Evolutionary conservation across 768 basidiomycete species (phyloP).

Genomic region (Asterophora lycoperdoides): DNA sequence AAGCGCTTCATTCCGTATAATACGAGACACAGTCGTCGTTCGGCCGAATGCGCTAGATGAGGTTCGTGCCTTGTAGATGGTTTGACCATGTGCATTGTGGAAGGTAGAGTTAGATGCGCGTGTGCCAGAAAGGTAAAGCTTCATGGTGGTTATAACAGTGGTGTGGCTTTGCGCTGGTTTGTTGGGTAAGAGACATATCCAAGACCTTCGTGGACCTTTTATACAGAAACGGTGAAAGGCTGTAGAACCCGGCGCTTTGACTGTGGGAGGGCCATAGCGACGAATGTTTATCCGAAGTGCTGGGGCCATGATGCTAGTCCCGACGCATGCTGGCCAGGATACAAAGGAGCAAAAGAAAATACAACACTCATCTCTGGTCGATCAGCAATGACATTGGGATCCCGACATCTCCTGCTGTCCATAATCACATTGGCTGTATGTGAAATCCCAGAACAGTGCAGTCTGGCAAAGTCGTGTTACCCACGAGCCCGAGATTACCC

Average conservation of each 20-base stretch:
- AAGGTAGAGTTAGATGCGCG: constrained; percentile 20
- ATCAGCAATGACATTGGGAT: background rate
- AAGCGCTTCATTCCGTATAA: constrained; percentile 6
- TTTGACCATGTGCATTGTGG: constrained; percentile 19
- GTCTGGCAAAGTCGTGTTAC: background rate
- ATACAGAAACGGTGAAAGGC: background rate
- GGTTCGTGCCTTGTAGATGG: constrained; percentile 20
- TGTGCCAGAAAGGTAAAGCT: constrained; percentile 19
- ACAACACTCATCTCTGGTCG: background rate
- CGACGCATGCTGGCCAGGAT: background rate
- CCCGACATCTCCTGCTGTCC: background rate
- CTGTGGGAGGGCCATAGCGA: background rate
- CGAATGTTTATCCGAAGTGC: background rate
- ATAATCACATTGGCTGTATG: background rate
- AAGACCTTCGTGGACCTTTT: background rate
- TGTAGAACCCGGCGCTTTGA: background rate
- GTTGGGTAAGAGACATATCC: background rate
- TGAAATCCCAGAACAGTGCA: background rate
- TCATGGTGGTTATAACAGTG: constrained; percentile 11
- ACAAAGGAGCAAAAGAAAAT: background rate
- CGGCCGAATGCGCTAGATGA: constrained; percentile 17
- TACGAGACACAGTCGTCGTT: constrained; percentile 17
- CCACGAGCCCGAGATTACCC: background rate
- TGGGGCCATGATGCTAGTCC: background rate
- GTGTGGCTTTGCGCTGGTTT: background rate